Percentiles rank a stretch among this genome's conserved stretches.
Evolutionary conservation across 139 green algal species (phyloP).

Genomic region (Diplosphaera chodatii): DNA sequence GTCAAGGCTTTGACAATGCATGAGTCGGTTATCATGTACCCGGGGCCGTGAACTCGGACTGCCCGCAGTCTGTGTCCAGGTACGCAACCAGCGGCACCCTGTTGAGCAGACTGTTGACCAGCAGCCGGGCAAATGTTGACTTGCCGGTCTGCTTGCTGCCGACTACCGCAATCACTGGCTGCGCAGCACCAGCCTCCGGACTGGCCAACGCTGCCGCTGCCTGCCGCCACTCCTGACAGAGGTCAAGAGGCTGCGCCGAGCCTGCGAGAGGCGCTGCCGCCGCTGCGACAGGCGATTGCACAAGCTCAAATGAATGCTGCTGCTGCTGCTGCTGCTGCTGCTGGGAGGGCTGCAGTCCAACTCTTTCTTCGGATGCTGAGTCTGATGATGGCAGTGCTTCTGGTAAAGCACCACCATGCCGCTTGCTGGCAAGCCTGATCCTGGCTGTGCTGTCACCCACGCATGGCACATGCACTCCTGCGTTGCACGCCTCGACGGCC

Average conservation of each 20-base stretch:
- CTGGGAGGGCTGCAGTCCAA: too few species aligned
- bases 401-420: background rate
- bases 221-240: background rate
- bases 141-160: conserved; percentile 80
- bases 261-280: background rate
- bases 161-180: conserved; percentile 34
- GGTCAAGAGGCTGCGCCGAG: background rate
- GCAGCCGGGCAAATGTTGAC: conserved; percentile 59
- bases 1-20: background rate
- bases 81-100: conserved; percentile 42
- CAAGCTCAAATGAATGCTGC: background rate
- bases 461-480: background rate
- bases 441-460: background rate
- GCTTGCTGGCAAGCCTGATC: background rate
- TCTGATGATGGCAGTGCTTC: background rate
- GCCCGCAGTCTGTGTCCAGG: conserved; percentile 80
- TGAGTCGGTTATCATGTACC: background rate
- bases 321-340: background rate
- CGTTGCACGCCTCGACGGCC: background rate
- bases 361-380: too few species aligned
- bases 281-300: background rate
- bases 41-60: conserved; percentile 79
- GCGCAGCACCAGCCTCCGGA: background rate
- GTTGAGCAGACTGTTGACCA: conserved; percentile 50
- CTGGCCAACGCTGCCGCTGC: background rate